Conservation (phyloP, 805 yeast species). For the Zygosaccharomyces pseudorouxii region DNA sequence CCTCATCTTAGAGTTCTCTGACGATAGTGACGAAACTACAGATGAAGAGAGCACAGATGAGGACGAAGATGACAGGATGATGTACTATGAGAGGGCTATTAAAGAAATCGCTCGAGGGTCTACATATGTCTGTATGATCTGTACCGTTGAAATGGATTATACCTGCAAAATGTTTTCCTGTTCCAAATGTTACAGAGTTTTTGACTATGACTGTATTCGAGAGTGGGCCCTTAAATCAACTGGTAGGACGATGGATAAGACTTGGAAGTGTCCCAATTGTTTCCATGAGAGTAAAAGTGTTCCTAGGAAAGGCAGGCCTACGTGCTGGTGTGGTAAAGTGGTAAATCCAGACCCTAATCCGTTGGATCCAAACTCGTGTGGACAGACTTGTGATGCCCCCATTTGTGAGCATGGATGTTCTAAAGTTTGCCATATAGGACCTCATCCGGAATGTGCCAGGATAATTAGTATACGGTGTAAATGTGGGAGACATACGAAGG, state of each 20-base stretch:
- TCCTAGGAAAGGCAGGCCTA: conserved; percentile 42
- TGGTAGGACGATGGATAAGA: conserved; percentile 51
- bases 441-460: conserved; percentile 78
- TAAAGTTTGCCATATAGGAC: conserved; percentile 81
- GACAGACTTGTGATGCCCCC: conserved; percentile 67
- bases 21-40: conserved; percentile 11
- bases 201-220: conserved; percentile 76
- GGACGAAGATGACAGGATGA: conserved; percentile 21
- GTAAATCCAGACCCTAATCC: conserved; percentile 58
- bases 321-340: conserved; percentile 86
- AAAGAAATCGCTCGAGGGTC: conserved; percentile 43
- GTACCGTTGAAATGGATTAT: conserved; percentile 75
- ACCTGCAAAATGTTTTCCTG: conserved; percentile 76
- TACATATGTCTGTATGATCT: conserved; percentile 78
- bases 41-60: conserved; percentile 9
- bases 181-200: conserved; percentile 68
- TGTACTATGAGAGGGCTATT: conserved; percentile 32
- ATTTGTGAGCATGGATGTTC: conserved; percentile 73
- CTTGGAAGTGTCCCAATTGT: conserved; percentile 84
- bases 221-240: conserved; percentile 84
- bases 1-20: conserved; percentile 13
- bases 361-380: conserved; percentile 79
- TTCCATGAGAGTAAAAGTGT: conserved; percentile 46
- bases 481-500: conserved; percentile 66
- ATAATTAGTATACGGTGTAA: conserved; percentile 61